A percentile compares a stretch with the other conserved stretches of the same genome.
Evolutionary conservation across 2,329 filamentous ascomycete genomes (phyloP).

Genomic region (Aspergillus sp.): DNA sequence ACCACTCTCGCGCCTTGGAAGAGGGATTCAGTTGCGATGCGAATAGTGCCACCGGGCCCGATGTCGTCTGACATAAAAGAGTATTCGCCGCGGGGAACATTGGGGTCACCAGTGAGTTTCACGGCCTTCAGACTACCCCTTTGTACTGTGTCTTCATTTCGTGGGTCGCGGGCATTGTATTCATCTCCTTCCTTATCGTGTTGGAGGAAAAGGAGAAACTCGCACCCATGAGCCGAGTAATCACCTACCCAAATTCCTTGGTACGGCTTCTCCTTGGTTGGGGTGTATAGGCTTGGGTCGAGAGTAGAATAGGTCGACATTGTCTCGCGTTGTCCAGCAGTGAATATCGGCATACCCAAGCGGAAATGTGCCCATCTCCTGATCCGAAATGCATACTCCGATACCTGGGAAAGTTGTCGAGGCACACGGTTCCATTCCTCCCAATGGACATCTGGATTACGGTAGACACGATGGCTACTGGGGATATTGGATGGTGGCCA

Average conservation of each 20-base stretch:
- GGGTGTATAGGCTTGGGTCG: conserved; percentile 72
- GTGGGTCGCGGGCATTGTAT: conserved; percentile 43
- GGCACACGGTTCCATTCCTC: conserved; percentile 51
- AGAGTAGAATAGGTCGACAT: conserved; percentile 70
- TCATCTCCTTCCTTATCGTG: conserved; percentile 48
- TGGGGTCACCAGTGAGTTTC: conserved; percentile 88
- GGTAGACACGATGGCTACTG: conserved; percentile 57
- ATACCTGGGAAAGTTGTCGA: conserved; percentile 58
- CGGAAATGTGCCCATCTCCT: conserved; percentile 73
- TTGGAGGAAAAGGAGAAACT: conserved; percentile 82
- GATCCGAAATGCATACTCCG: conserved; percentile 70
- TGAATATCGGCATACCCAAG: conserved; percentile 43
- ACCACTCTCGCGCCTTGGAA: conserved; percentile 77
- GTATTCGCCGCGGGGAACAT: conserved; percentile 82
- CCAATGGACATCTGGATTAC: conserved; percentile 47
- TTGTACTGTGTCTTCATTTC: conserved; percentile 52
- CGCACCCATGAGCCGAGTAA: conserved; percentile 82
- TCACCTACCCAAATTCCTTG: conserved; percentile 92
- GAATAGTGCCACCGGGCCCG: conserved; percentile 62
- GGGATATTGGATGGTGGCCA: conserved; percentile 79
- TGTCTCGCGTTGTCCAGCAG: conserved; percentile 41
- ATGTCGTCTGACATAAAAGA: conserved; percentile 81
- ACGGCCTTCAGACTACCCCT: conserved; percentile 74
- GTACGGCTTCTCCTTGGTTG: conserved; percentile 76
- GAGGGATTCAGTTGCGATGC: conserved; percentile 62